Conservation (phyloP, 1,139 yeast species). For the Scheffersomyces insectosa region DNA sequence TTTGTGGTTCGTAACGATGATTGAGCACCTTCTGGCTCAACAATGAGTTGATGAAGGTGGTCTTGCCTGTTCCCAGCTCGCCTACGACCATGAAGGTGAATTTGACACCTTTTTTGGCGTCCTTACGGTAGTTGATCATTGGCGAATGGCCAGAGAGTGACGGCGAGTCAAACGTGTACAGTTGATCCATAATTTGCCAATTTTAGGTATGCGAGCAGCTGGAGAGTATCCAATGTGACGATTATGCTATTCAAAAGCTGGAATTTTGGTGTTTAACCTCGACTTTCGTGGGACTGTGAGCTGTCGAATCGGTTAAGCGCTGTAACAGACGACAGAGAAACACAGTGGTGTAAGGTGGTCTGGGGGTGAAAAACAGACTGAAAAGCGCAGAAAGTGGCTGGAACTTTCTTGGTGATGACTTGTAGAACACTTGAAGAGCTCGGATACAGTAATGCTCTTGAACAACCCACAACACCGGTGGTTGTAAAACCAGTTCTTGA, state of each 20-base stretch:
- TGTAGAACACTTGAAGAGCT: too few relatives aligned
- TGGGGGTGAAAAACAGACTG: too few relatives aligned
- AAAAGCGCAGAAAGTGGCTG: too few relatives aligned
- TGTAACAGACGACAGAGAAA: too few relatives aligned
- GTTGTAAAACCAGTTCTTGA: too few relatives aligned
- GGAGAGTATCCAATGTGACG: too few relatives aligned
- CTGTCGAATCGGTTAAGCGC: too few relatives aligned
- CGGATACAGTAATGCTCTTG: too few relatives aligned
- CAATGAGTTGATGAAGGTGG: slow-evolving; percentile 47
- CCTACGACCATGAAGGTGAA: slow-evolving; percentile 44
- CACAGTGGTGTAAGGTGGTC: too few relatives aligned
- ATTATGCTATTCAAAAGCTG: background rate
- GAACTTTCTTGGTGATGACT: too few relatives aligned
- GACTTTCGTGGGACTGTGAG: background rate
- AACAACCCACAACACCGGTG: too few relatives aligned
- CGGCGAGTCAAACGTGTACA: slow-evolving; percentile 35
- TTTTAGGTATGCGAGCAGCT: too few relatives aligned
- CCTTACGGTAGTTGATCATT: slow-evolving; percentile 59
- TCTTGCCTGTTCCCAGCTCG: slow-evolving; percentile 30
- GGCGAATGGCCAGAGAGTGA: slow-evolving; percentile 40
- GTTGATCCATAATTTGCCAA: slow-evolving; percentile 20
- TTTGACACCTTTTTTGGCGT: slow-evolving; percentile 80
- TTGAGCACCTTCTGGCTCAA: slow-evolving; percentile 60
- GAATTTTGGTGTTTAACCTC: slow-evolving; percentile 1
- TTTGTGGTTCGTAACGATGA: slow-evolving; percentile 48